Conservation (phyloP, 1,284 basidiomycete genomes). For the Ceratobasidium sp. region DNA sequence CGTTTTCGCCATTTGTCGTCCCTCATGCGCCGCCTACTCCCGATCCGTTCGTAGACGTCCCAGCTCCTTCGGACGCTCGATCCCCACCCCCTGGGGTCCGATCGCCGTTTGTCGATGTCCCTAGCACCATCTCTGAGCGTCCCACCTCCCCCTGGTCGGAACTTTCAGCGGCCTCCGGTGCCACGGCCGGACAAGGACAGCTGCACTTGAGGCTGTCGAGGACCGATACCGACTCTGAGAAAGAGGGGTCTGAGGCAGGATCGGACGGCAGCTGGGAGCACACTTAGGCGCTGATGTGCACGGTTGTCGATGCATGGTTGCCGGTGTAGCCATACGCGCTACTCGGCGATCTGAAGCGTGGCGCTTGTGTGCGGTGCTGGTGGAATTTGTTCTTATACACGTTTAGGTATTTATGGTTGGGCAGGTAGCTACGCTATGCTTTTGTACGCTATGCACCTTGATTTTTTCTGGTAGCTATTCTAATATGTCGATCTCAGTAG, state of each 20-base stretch:
- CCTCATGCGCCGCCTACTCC: constrained; percentile 29
- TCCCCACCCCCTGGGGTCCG: background rate
- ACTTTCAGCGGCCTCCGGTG: constrained; percentile 22
- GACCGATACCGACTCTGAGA: constrained; percentile 37
- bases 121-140: constrained; percentile 7
- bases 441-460: too few relatives aligned
- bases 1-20: constrained; percentile 31
- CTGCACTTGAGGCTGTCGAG: constrained; percentile 30
- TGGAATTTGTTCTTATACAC: too few relatives aligned
- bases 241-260: constrained; percentile 30
- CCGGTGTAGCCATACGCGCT: too few relatives aligned
- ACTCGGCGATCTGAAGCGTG: too few relatives aligned
- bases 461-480: too few relatives aligned
- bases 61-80: constrained; percentile 7
- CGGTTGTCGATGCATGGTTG: background rate
- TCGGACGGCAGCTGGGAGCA: constrained; percentile 41
- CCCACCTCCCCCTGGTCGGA: constrained; percentile 37
- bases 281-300: background rate
- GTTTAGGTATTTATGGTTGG: too few relatives aligned
- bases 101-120: constrained; percentile 37
- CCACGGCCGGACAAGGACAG: constrained; percentile 20
- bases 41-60: constrained; percentile 29
- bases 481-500: too few relatives aligned
- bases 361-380: too few relatives aligned
- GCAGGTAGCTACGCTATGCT: too few relatives aligned